Percentiles rank a stretch among this genome's conserved stretches.
Evolutionary conservation across 768 basidiomycete species (phyloP).

Genomic region (Lactarius psammicola): DNA sequence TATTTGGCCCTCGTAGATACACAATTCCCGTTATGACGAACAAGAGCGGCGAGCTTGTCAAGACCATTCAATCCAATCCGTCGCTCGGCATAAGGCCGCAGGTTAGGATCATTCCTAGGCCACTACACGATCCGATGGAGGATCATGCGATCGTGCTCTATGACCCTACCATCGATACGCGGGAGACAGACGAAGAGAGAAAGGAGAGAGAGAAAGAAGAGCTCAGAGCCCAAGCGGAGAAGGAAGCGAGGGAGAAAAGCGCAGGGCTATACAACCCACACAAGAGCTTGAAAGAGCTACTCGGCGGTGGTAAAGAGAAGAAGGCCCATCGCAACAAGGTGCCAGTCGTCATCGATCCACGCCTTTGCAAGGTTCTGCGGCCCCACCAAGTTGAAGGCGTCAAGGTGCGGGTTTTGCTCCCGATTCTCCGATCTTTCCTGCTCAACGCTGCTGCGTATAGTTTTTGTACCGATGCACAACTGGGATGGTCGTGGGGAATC

Average conservation of each 20-base stretch:
- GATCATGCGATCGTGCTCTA: conserved; percentile 97
- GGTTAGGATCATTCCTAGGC: conserved; percentile 79
- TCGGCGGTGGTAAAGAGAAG: conserved; percentile 70
- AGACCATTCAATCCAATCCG: conserved; percentile 56
- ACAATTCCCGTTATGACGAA: conserved; percentile 79
- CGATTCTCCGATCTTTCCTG: conserved; percentile 8
- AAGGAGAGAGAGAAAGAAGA: conserved; percentile 73
- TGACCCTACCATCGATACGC: conserved; percentile 92
- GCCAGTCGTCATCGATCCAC: conserved; percentile 94
- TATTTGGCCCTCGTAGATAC: conserved; percentile 55
- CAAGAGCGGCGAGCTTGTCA: conserved; percentile 63
- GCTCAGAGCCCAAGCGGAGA: conserved; percentile 57
- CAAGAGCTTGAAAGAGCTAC: conserved; percentile 78
- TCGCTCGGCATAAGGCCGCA: conserved; percentile 86
- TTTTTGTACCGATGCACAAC: conserved; percentile 95
- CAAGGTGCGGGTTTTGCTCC: conserved; percentile 56
- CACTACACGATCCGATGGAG: conserved; percentile 95
- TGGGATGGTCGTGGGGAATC: conserved; percentile 87
- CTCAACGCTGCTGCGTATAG: conserved; percentile 42
- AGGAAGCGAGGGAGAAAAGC: conserved; percentile 67
- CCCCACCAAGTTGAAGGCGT: conserved; percentile 99
- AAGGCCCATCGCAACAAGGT: conserved; percentile 73
- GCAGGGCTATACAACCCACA: conserved; percentile 84
- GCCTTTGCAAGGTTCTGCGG: conserved; percentile 79
- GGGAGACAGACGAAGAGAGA: conserved; percentile 85